Conservation (phyloP, 192 early-diverging fungal genomes). For the Phycomyces nitens region DNA sequence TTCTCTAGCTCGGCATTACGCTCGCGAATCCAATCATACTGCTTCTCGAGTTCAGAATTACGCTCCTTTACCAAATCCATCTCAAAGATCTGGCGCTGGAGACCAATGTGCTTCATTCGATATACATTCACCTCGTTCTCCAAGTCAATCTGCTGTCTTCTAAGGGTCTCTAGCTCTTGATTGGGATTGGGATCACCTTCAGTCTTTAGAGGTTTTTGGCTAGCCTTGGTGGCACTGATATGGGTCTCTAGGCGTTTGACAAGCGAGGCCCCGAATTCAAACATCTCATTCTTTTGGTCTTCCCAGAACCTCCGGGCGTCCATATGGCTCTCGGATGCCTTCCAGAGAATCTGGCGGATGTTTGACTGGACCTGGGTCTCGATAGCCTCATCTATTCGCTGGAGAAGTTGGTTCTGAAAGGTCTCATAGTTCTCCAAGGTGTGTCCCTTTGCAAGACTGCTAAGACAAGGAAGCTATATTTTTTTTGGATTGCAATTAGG, state of each 20-base stretch:
- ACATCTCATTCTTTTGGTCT: conserved; percentile 21
- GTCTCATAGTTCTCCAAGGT: neutral
- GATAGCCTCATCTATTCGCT: conserved; percentile 10
- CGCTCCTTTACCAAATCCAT: conserved; percentile 7
- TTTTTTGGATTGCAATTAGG: too few species aligned
- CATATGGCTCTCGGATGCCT: conserved; percentile 13
- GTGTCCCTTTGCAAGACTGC: neutral
- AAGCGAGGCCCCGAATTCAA: conserved; percentile 2
- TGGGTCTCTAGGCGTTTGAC: conserved; percentile 4
- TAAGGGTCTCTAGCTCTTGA: neutral
- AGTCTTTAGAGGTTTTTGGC: neutral
- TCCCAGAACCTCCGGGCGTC: conserved; percentile 20
- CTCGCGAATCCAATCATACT: neutral
- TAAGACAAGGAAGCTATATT: conserved; percentile 1
- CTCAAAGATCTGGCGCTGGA: conserved; percentile 9
- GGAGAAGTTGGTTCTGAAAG: conserved; percentile 12
- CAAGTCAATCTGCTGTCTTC: neutral
- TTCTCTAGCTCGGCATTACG: conserved; percentile 2
- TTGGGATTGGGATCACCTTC: neutral
- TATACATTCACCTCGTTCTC: conserved; percentile 9
- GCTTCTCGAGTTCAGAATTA: conserved; percentile 12
- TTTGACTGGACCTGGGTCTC: conserved; percentile 16
- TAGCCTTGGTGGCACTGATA: neutral
- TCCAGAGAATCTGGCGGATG: conserved; percentile 17
- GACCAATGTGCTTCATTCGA: neutral